Conservation (phyloP, 306 rosid genomes). For the Rubus parviflorus region DNA sequence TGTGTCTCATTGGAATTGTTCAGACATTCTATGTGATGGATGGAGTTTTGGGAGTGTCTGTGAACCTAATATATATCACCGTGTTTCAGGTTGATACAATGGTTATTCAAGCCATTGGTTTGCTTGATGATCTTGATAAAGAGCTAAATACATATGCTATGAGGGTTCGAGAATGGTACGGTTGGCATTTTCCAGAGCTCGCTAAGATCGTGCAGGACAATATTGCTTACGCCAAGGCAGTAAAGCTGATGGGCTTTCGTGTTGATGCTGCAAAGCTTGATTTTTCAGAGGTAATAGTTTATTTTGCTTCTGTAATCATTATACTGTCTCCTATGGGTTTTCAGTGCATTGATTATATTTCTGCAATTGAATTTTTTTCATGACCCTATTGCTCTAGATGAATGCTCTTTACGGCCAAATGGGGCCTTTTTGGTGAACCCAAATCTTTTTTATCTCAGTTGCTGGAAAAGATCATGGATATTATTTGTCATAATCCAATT, state of each 20-base stretch:
- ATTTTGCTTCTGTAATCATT: neutral
- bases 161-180: slow-evolving; percentile 99
- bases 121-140: slow-evolving; percentile 96
- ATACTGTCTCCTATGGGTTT: neutral
- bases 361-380: neutral
- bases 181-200: slow-evolving; percentile 99
- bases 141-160: slow-evolving; percentile 92
- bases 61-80: neutral
- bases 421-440: neutral
- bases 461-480: no score
- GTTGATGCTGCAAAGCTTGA: slow-evolving; percentile 77
- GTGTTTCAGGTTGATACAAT: slow-evolving; percentile 81
- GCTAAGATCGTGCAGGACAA: slow-evolving; percentile 82
- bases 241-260: slow-evolving; percentile 92
- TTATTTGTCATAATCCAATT: neutral
- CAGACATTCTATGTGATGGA: no score
- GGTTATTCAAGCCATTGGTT: slow-evolving; percentile 96
- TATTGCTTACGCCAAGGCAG: slow-evolving; percentile 76
- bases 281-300: slow-evolving; percentile 73
- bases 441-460: neutral
- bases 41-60: neutral
- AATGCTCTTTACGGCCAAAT: neutral
- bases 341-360: neutral
- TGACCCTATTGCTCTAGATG: neutral
- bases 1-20: neutral